Evolutionary conservation across 2,329 filamentous ascomycete species (phyloP).

Genomic region (Ceratocystis huliohia): DNA sequence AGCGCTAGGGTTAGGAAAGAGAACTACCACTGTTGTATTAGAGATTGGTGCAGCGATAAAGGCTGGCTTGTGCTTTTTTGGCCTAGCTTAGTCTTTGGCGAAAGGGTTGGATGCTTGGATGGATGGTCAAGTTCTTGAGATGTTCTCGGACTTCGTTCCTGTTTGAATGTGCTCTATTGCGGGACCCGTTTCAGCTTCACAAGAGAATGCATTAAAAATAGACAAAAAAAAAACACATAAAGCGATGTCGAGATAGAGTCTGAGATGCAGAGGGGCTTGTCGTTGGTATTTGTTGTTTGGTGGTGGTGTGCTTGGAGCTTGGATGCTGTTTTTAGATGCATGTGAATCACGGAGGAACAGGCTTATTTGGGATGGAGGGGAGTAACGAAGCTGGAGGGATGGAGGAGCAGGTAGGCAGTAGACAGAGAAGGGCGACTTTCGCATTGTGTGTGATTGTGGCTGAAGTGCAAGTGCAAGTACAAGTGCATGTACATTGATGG

Average conservation of each 20-base stretch:
- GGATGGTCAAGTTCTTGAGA: neutral
- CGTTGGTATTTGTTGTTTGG: neutral
- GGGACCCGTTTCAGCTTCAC: conserved; percentile 1
- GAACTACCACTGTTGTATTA: neutral
- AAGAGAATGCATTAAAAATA: neutral
- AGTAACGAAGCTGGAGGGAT: neutral
- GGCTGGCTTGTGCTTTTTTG: neutral
- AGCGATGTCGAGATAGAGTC: neutral
- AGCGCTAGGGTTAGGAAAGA: neutral
- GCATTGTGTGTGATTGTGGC: neutral
- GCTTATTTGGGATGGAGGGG: neutral
- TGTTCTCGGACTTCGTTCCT: conserved; percentile 3
- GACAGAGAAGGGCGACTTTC: neutral
- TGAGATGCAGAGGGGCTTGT: neutral
- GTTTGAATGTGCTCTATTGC: neutral
- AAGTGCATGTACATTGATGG: too few species aligned
- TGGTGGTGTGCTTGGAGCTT: neutral
- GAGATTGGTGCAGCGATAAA: neutral
- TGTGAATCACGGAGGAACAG: conserved; percentile 9
- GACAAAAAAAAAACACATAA: neutral
- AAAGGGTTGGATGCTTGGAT: neutral
- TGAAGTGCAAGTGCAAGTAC: too few species aligned
- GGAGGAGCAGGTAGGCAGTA: neutral
- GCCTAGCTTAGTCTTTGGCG: neutral
- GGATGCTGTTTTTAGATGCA: conserved; percentile 8